These are phyloP conservation scores for Baeospora myosura DNA, from an alignment of 1,284 basidiomycete species.

Conservation along the genomic window DNA sequence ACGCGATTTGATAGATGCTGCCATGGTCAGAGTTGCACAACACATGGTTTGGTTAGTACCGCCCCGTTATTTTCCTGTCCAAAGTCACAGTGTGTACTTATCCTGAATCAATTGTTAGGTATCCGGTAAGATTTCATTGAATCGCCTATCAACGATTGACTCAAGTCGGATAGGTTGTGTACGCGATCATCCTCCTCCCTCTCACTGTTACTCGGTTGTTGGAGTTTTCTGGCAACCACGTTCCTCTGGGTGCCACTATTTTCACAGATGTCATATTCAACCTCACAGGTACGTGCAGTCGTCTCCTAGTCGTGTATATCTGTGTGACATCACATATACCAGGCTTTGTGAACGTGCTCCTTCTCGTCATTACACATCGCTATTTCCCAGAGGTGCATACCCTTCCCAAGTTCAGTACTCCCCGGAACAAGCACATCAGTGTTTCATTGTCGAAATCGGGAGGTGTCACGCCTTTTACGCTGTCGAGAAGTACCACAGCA, in stretches of 20 bases:
- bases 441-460: too few relatives aligned
- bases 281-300: constrained; percentile 22
- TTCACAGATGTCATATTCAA: constrained; percentile 27
- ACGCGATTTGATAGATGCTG: constrained; percentile 21
- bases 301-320: neutral
- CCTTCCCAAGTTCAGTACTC: constrained; percentile 14
- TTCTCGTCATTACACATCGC: constrained; percentile 12
- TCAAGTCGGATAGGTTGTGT: constrained; percentile 23
- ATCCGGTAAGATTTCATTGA: constrained; percentile 14
- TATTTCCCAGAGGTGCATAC: constrained; percentile 13
- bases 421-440: constrained; percentile 11
- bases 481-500: too few relatives aligned
- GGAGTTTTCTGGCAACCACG: constrained; percentile 21
- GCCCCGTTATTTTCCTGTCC: neutral
- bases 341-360: constrained; percentile 17
- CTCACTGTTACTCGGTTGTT: constrained; percentile 27
- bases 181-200: constrained; percentile 26
- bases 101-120: constrained; percentile 6
- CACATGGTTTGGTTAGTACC: constrained; percentile 24
- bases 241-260: constrained; percentile 26
- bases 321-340: neutral
- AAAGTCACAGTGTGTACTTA: neutral
- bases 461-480: too few relatives aligned
- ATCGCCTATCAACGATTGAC: neutral
- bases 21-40: constrained; percentile 20